phyloP scores from a whole-genome alignment of 2,329 filamentous ascomycete genomes.

The Chaetoscypha palmicola region DNA sequence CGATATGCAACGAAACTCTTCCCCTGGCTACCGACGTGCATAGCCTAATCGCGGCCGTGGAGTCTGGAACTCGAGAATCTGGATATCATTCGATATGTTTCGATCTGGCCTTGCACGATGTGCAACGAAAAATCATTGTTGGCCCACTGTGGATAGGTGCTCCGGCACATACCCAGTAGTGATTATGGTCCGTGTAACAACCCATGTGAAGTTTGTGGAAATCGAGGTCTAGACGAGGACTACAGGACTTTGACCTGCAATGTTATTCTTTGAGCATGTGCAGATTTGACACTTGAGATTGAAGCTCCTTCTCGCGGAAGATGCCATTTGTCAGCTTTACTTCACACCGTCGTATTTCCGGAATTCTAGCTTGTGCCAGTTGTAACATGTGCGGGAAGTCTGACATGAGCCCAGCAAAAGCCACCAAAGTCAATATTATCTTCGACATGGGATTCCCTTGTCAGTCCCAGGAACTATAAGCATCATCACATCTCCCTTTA shows the following conservation, averaged over 20 bases:
- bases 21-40: not conserved
- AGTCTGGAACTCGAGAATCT: not conserved
- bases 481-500: no score
- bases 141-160: not conserved
- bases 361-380: not conserved
- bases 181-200: not conserved
- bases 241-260: no score
- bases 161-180: not conserved
- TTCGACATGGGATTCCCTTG: no score
- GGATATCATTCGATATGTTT: not conserved
- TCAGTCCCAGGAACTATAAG: no score
- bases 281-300: no score
- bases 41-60: not conserved
- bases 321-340: no score
- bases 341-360: not conserved
- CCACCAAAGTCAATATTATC: not conserved
- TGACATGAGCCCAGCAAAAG: not conserved
- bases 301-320: no score
- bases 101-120: not conserved
- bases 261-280: no score
- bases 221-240: no score
- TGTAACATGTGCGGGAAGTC: no score
- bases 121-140: not conserved
- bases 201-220: not conserved
- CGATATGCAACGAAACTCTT: constrained; percentile 4